Base-by-base conservation (phyloP, 2,329 filamentous ascomycete species). In the Scleromitrula shiraiana region DNA sequence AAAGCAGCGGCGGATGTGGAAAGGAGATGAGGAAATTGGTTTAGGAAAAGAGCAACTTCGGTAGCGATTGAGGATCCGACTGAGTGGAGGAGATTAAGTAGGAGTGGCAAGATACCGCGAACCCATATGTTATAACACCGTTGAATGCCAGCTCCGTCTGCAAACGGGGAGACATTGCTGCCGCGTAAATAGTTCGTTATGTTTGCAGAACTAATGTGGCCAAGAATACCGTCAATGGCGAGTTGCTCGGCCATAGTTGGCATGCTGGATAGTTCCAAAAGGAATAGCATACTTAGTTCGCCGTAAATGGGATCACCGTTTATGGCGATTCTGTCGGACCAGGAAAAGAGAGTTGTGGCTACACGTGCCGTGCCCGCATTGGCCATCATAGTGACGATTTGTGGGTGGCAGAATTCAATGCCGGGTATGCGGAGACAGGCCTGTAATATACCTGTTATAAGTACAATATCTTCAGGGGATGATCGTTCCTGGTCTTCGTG, bases 41-140 rank as follows among this genome's bases (percentile, higher is more conserved):
- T 95, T 23, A 98, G 74, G 62, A 97, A 94, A 50, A 83, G 82
- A 0, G 85, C 79, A 5, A 97, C 80, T 65, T 98, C 93, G 0
- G 83, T 80, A 0, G 89, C 90, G 39, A 95, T 80, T 2, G 87
- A 85, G 1, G 82, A 76, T 9, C 89, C 88, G 15, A 98, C 80
- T 9, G 86, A 81, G 50, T 84, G 80, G 17, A 98, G 76, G 23
- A 98, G 74, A 64, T 97, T 97, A 37, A 98, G 76, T 51, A 91
- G 83, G 15, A 98, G 71, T 0, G 93, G 93, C 3, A 98, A 73
- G 49, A 97, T 77, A 1, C 88, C 93, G 56, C 87, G 85, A 17
- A 82, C 80, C 93, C 93, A 98, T 60, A 97, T 90, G 44, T 78
- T 77, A 69, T 95, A 95, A 61, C 95, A 81, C 22, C 91, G 81